These are phyloP conservation scores for Phaeodactylum tricornutum DNA, from an alignment of 108 stramenopile species.

Conservation along the genomic window DNA sequence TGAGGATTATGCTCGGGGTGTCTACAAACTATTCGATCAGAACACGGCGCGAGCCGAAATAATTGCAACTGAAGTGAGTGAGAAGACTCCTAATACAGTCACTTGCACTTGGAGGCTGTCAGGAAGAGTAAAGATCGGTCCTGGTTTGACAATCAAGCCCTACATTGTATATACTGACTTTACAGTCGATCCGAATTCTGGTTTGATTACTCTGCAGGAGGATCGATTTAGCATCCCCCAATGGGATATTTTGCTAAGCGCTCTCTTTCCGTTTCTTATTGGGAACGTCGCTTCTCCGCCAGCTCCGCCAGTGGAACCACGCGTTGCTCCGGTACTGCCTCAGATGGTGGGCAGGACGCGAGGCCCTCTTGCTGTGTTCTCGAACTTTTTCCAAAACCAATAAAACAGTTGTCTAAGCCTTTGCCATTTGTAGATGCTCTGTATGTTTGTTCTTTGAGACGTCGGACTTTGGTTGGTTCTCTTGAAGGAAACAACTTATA, in stretches of 20 bases:
- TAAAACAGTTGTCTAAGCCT: too few relatives aligned
- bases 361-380: too few relatives aligned
- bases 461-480: not conserved
- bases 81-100: conserved; percentile 36
- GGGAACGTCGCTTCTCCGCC: conserved; percentile 42
- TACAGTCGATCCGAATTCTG: conserved; percentile 41
- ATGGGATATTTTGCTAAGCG: conserved; percentile 38
- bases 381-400: too few relatives aligned
- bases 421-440: too few relatives aligned
- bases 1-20: conserved; percentile 68
- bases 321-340: too few relatives aligned
- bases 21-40: conserved; percentile 61
- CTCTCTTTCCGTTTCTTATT: conserved; percentile 64
- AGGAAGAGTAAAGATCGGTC: conserved; percentile 65
- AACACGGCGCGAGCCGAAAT: conserved; percentile 61
- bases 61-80: conserved; percentile 43
- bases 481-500: not conserved
- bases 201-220: conserved; percentile 64
- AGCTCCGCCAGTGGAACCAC: conserved; percentile 33
- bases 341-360: too few relatives aligned
- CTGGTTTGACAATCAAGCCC: conserved; percentile 73
- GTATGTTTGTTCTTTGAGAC: too few relatives aligned
- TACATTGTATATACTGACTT: conserved; percentile 79
- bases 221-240: conserved; percentile 70
- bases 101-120: conserved; percentile 73